Percentiles rank a stretch among this genome's conserved stretches.
phyloP scores from a whole-genome alignment of 2,329 filamentous ascomycete genomes.

The Ramichloridium luteum region DNA sequence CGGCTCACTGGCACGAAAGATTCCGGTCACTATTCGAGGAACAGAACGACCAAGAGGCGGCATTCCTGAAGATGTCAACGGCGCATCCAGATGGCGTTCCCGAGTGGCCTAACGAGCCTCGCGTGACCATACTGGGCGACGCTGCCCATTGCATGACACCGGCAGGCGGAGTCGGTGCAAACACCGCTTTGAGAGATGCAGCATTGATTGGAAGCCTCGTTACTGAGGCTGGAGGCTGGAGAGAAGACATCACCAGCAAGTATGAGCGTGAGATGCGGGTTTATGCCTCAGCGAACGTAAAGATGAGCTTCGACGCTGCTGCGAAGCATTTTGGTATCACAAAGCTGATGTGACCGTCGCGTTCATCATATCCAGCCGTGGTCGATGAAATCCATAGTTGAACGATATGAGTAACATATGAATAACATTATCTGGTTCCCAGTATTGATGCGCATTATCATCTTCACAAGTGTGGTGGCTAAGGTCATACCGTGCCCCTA shows the following conservation, averaged over 20 bases:
- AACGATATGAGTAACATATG: conserved; percentile 3
- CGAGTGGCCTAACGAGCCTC: conserved; percentile 45
- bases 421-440: no score
- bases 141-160: conserved; percentile 49
- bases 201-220: conserved; percentile 43
- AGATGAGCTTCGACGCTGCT: conserved; percentile 41
- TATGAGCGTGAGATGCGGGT: conserved; percentile 33
- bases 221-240: conserved; percentile 39
- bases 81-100: conserved; percentile 48
- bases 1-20: conserved; percentile 43
- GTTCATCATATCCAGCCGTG: no score
- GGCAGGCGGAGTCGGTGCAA: conserved; percentile 40
- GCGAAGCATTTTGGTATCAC: conserved; percentile 26
- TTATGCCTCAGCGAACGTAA: conserved; percentile 46
- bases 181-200: conserved; percentile 45
- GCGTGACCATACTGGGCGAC: conserved; percentile 48
- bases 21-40: conserved; percentile 46
- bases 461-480: no score
- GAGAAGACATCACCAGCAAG: conserved; percentile 25
- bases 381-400: no score
- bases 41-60: conserved; percentile 45
- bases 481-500: no score
- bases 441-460: no score
- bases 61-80: conserved; percentile 57
- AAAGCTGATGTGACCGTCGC: conserved; percentile 10